phyloP scores from a whole-genome alignment of 495 filamentous ascomycete genomes.

The Neurospora tetrasperma region DNA sequence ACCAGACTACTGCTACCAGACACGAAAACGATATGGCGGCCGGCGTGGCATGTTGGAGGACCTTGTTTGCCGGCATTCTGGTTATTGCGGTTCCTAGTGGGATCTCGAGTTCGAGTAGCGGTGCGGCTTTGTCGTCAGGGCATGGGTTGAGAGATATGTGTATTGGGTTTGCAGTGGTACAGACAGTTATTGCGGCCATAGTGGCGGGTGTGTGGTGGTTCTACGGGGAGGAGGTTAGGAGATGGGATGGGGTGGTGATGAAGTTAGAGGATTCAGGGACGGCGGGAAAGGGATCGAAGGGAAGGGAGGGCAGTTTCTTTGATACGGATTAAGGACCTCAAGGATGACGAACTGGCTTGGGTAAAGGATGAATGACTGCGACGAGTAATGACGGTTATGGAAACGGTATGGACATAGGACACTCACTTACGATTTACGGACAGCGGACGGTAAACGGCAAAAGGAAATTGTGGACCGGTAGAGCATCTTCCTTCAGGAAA shows the following conservation, averaged over 20 bases:
- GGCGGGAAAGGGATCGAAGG: constrained; percentile 17
- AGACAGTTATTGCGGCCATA: constrained; percentile 21
- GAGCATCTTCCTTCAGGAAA: neutral
- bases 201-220: constrained; percentile 27
- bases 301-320: constrained; percentile 34
- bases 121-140: constrained; percentile 15
- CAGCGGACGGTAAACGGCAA: neutral
- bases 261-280: constrained; percentile 21
- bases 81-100: constrained; percentile 29
- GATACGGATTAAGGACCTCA: constrained; percentile 27
- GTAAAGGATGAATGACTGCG: neutral
- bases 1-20: constrained; percentile 26
- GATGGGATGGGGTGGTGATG: constrained; percentile 33
- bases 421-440: neutral
- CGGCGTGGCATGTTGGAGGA: constrained; percentile 23
- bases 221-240: constrained; percentile 23
- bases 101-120: neutral
- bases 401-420: neutral
- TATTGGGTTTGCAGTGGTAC: constrained; percentile 25
- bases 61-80: constrained; percentile 26
- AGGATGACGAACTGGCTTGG: neutral
- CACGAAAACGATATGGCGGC: constrained; percentile 33
- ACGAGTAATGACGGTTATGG: neutral
- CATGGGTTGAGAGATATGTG: constrained; percentile 25
- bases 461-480: neutral